Conservation (phyloP, 1,284 basidiomycete species). For the Puccinia polysora region DNA sequence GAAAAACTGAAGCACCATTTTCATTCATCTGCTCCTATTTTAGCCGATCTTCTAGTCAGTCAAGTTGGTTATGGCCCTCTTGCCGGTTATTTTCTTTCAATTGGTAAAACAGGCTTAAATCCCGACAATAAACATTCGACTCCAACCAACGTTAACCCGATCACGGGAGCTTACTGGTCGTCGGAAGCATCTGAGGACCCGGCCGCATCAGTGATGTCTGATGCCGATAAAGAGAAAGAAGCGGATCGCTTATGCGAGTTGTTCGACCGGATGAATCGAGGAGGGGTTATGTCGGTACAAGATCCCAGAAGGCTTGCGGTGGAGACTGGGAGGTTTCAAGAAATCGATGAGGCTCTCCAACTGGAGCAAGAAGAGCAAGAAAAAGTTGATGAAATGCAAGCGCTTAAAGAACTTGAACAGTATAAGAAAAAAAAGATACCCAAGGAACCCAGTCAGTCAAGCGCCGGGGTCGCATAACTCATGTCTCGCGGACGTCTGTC, state of each 20-base stretch:
- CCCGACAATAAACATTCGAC: conserved; percentile 5
- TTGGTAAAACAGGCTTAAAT: conserved; percentile 24
- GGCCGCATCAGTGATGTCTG: not conserved
- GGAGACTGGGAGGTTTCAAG: conserved; percentile 46
- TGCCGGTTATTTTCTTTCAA: conserved; percentile 29
- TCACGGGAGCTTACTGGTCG: conserved; percentile 21
- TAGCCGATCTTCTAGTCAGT: conserved; percentile 20
- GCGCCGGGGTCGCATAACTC: no score
- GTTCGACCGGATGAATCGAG: conserved; percentile 77
- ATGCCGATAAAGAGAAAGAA: conserved; percentile 19
- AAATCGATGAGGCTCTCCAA: conserved; percentile 55
- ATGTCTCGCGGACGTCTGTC: no score
- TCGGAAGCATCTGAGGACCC: not conserved
- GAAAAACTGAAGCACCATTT: no score
- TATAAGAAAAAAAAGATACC: conserved; percentile 27
- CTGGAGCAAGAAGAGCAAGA: conserved; percentile 50
- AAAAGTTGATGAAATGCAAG: conserved; percentile 13
- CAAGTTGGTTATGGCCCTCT: conserved; percentile 38
- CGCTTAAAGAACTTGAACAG: conserved; percentile 24
- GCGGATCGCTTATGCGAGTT: conserved; percentile 81
- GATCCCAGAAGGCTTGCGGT: conserved; percentile 49
- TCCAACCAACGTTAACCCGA: conserved; percentile 10
- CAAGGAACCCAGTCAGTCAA: not conserved
- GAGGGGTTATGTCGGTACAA: conserved; percentile 54
- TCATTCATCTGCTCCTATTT: not conserved